These are phyloP conservation scores for Sclerotiophoma versabilis DNA, from an alignment of 2,329 filamentous ascomycete species.

Conservation along the genomic window DNA sequence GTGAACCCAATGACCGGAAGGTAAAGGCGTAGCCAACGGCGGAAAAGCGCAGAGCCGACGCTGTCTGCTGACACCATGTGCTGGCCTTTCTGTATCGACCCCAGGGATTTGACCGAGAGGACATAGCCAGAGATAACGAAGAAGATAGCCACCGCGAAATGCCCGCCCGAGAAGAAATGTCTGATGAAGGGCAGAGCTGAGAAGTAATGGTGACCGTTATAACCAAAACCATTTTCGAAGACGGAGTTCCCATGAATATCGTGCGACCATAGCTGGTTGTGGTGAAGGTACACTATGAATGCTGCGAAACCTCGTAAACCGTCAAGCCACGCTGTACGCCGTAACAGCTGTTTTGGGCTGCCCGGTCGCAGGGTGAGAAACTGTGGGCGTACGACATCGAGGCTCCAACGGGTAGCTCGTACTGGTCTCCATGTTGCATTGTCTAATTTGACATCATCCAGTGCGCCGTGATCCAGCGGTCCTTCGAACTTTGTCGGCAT, in stretches of 20 bases:
- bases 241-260: conserved; percentile 56
- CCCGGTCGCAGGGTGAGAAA: conserved; percentile 33
- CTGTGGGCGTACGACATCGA: conserved; percentile 42
- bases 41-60: conserved; percentile 58
- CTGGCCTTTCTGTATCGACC: conserved; percentile 53
- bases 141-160: conserved; percentile 63
- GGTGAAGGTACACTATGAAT: conserved; percentile 68
- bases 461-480: conserved; percentile 31
- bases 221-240: conserved; percentile 48
- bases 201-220: conserved; percentile 40
- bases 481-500: conserved; percentile 43
- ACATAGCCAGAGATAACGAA: conserved; percentile 63
- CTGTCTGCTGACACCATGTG: conserved; percentile 51
- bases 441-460: conserved; percentile 37
- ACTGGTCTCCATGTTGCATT: conserved; percentile 37
- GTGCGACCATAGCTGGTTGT: conserved; percentile 58
- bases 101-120: conserved; percentile 57
- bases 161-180: conserved; percentile 58
- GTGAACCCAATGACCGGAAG: conserved; percentile 63
- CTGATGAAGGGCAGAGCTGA: conserved; percentile 51
- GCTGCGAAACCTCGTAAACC: conserved; percentile 72
- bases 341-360: conserved; percentile 29
- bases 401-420: conserved; percentile 37
- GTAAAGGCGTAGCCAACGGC: conserved; percentile 59
- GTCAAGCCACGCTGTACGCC: conserved; percentile 58